phyloP scores from a whole-genome alignment of 768 basidiomycete species.

The Termitomyces sp. region DNA sequence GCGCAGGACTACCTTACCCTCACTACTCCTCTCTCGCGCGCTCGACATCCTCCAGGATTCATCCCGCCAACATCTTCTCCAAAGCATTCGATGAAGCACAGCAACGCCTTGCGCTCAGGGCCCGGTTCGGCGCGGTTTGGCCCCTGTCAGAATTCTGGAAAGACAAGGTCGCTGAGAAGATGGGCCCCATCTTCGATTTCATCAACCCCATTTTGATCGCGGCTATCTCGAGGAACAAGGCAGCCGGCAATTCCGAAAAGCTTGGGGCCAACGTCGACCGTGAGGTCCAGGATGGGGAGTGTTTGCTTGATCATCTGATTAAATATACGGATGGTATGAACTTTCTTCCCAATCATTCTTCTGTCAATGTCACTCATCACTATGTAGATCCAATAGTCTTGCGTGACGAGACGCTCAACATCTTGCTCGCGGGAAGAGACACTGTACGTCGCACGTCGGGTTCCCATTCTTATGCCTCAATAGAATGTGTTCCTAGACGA shows the following conservation, averaged over 20 bases:
- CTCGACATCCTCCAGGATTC: conserved; percentile 20
- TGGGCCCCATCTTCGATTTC: conserved; percentile 44
- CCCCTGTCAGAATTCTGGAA: conserved; percentile 47
- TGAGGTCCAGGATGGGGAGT: conserved; percentile 33
- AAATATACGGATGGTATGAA: conserved; percentile 44
- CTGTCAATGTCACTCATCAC: background rate
- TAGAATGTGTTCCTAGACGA: conserved; percentile 24
- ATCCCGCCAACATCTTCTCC: conserved; percentile 40
- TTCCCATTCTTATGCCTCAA: background rate
- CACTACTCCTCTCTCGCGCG: conserved; percentile 21
- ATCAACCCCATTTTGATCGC: conserved; percentile 49
- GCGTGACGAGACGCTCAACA: conserved; percentile 50
- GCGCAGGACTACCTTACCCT: conserved; percentile 47
- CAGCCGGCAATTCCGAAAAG: conserved; percentile 7
- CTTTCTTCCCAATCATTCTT: background rate
- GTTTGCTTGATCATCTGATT: conserved; percentile 44
- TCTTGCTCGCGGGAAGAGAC: conserved; percentile 53
- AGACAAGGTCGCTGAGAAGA: conserved; percentile 40
- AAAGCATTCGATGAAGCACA: conserved; percentile 46
- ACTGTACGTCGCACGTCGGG: conserved; percentile 28
- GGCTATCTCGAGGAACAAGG: conserved; percentile 32
- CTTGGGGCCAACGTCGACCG: conserved; percentile 19
- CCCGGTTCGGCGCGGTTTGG: conserved; percentile 37
- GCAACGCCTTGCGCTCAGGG: conserved; percentile 27
- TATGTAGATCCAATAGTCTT: conserved; percentile 29